Conservation (phyloP, 2,329 filamentous ascomycete species). For the Fusarium sp. region DNA sequence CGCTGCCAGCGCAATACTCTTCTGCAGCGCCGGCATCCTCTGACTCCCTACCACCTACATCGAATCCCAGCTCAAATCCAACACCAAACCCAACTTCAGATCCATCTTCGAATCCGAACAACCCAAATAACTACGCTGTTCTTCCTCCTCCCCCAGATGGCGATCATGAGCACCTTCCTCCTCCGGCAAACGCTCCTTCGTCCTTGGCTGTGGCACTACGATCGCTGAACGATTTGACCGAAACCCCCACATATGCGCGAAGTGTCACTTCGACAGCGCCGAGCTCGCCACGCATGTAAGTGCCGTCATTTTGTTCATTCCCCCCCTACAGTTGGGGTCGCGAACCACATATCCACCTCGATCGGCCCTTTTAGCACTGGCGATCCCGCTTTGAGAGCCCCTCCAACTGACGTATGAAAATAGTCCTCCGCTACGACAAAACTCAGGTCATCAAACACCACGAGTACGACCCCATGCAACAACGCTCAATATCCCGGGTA, state of each 20-base stretch:
- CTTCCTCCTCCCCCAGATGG: constrained; percentile 54
- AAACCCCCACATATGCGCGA: constrained; percentile 68
- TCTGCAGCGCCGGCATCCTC: constrained; percentile 50
- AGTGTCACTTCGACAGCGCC: constrained; percentile 71
- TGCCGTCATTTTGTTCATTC: constrained; percentile 35
- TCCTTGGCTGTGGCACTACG: constrained; percentile 59
- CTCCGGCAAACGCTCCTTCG: constrained; percentile 44
- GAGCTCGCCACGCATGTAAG: constrained; percentile 70
- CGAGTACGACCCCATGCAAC: constrained; percentile 86
- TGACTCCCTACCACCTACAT: constrained; percentile 35
- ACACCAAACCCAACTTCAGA: constrained; percentile 41
- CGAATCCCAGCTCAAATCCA: constrained; percentile 44
- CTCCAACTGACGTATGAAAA: constrained; percentile 43
- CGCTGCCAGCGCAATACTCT: constrained; percentile 48
- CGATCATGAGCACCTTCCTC: constrained; percentile 49
- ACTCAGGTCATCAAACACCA: constrained; percentile 82
- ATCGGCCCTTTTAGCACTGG: constrained; percentile 43
- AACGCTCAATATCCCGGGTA: constrained; percentile 94
- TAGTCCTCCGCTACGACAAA: constrained; percentile 77
- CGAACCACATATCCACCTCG: constrained; percentile 40
- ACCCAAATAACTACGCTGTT: constrained; percentile 50
- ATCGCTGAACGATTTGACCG: constrained; percentile 61
- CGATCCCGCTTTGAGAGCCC: constrained; percentile 33
- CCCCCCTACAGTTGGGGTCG: constrained; percentile 29
- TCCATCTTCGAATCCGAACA: constrained; percentile 44